Percentiles rank a stretch among this genome's conserved stretches.
phyloP scores from a whole-genome alignment of 176 grass and related monocot species.

The Zea luxurians region DNA sequence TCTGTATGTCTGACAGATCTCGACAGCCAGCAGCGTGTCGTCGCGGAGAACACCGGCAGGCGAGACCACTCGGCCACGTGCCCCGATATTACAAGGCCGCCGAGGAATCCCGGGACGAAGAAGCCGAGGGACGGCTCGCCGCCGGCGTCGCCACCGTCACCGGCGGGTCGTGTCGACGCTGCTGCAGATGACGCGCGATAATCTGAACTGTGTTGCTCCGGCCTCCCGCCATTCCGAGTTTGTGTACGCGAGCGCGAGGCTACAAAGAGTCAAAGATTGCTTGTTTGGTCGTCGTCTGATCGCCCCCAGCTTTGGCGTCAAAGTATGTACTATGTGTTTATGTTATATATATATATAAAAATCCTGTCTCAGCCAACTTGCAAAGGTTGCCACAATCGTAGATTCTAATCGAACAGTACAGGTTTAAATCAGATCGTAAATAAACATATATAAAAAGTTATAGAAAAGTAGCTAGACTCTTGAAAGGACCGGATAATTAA shows the following conservation, averaged over 20 bases:
- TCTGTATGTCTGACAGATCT: constrained; percentile 40
- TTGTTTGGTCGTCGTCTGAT: background rate
- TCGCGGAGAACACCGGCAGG: constrained; percentile 11
- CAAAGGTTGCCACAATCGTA: background rate
- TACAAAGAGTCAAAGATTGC: background rate
- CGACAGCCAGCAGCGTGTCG: constrained; percentile 40
- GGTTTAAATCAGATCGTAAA: no score
- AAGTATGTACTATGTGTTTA: background rate
- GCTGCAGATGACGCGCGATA: background rate
- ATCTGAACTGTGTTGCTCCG: background rate
- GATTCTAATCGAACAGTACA: background rate
- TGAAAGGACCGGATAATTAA: no score
- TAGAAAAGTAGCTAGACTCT: no score
- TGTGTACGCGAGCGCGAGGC: background rate
- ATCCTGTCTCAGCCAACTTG: background rate
- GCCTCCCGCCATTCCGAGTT: background rate
- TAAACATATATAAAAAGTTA: no score
- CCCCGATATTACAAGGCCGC: constrained; percentile 54
- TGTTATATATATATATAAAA: no score
- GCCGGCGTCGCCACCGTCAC: background rate
- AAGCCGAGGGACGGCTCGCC: constrained; percentile 26
- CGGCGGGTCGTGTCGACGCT: constrained; percentile 2
- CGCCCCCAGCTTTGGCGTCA: background rate
- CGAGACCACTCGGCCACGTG: constrained; percentile 14
- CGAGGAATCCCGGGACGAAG: constrained; percentile 34